Percentiles rank a stretch among this genome's conserved stretches.
These are phyloP conservation scores for Fraxinus greggii DNA, from an alignment of 305 asterid species.

Conservation along the genomic window DNA sequence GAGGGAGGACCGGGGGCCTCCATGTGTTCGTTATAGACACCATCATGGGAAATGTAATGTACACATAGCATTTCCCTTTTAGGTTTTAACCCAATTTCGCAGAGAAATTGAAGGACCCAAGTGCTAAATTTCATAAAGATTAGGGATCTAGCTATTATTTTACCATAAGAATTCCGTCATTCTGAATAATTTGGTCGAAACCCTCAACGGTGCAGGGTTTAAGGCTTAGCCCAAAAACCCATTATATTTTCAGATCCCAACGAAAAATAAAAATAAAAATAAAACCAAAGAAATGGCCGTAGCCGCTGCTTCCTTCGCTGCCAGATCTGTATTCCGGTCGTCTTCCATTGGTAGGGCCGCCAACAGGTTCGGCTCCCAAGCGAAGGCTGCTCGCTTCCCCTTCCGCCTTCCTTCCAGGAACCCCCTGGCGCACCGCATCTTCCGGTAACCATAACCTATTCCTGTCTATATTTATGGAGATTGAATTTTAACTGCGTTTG, in stretches of 20 bases:
- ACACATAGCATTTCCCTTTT: too few species aligned
- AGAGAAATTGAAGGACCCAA: background rate
- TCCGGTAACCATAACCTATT: conserved; percentile 44
- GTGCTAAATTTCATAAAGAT: background rate
- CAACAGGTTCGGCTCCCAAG: conserved; percentile 46
- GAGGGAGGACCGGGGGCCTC: too few species aligned
- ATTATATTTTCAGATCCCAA: background rate
- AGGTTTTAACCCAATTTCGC: background rate
- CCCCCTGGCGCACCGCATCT: conserved; percentile 57
- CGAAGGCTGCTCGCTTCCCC: conserved; percentile 61
- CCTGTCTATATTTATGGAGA: background rate
- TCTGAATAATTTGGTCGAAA: background rate
- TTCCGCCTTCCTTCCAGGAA: conserved; percentile 59
- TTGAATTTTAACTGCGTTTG: background rate
- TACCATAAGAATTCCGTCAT: background rate
- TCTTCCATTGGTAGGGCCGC: conserved; percentile 59
- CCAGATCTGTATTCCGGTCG: conserved; percentile 74
- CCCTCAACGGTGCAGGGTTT: background rate
- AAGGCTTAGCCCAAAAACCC: background rate
- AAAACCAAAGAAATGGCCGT: conserved; percentile 36
- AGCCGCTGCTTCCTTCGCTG: conserved; percentile 47
- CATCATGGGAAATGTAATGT: too few species aligned
- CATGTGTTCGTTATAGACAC: too few species aligned
- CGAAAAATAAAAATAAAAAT: background rate
- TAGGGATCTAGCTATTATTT: background rate